phyloP scores from a whole-genome alignment of 2,329 filamentous ascomycete species.

The Colletotrichum horii region DNA sequence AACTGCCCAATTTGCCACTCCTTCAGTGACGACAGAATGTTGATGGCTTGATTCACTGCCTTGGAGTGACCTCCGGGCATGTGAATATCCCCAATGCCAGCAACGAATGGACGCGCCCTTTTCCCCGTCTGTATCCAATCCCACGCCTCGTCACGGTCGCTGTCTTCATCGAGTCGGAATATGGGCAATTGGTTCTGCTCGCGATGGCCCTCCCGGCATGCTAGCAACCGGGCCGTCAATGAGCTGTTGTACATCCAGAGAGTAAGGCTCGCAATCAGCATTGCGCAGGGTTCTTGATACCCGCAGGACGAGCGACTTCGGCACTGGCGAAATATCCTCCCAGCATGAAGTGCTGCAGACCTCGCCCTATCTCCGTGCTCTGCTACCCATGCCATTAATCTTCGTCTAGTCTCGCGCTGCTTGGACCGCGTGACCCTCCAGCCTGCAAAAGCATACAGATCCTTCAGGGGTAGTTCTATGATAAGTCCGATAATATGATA shows the following conservation, averaged over 20 bases:
- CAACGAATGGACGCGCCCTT: neutral
- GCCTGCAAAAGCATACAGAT: neutral
- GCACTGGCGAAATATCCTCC: neutral
- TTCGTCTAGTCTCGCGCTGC: neutral
- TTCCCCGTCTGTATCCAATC: neutral
- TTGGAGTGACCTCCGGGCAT: neutral
- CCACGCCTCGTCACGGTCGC: neutral
- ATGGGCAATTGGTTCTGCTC: neutral
- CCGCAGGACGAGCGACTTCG: neutral
- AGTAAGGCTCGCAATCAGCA: neutral
- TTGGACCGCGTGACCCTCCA: neutral
- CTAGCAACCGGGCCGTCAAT: neutral
- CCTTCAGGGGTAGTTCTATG: neutral
- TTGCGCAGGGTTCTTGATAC: neutral
- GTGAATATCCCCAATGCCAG: neutral
- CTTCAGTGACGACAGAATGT: neutral
- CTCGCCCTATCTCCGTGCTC: neutral
- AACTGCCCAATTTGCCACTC: neutral
- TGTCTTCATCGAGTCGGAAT: neutral
- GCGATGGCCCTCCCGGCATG: no score
- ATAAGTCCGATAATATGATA: neutral
- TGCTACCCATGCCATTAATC: neutral
- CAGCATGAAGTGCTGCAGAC: neutral
- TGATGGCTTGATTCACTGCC: neutral
- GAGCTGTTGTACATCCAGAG: neutral